Conservation (phyloP, 495 filamentous ascomycete genomes). For the Staphylotrichum tortipilum region DNA sequence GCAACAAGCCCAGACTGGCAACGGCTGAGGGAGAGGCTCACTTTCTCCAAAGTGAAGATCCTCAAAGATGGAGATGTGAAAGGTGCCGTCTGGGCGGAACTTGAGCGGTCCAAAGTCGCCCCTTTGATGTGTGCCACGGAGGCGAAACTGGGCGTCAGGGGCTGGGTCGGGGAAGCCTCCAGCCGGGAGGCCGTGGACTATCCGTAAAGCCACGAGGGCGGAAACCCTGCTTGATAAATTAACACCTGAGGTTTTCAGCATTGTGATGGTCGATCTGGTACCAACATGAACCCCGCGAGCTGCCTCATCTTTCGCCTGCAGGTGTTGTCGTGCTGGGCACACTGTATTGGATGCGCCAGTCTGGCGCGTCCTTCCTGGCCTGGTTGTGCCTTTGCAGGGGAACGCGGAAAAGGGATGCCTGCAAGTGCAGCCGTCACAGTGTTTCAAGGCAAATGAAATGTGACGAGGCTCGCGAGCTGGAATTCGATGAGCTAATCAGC, state of each 20-base stretch:
- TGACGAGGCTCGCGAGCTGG: too few relatives aligned
- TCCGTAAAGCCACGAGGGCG: background rate
- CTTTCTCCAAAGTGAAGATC: conserved; percentile 65
- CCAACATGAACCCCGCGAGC: background rate
- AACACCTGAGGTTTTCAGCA: background rate
- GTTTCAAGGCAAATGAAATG: too few relatives aligned
- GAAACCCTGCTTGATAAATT: background rate
- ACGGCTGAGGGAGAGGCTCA: conserved; percentile 18
- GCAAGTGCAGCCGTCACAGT: too few relatives aligned
- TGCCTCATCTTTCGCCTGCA: background rate
- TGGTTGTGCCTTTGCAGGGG: too few relatives aligned
- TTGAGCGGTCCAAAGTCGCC: conserved; percentile 22
- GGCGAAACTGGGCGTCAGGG: background rate
- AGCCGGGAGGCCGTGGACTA: background rate
- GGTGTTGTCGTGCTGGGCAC: too few relatives aligned
- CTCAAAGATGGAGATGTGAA: conserved; percentile 52
- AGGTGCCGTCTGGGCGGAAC: conserved; percentile 31
- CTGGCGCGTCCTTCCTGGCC: too few relatives aligned
- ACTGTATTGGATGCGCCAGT: too few relatives aligned
- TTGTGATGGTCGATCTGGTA: background rate
- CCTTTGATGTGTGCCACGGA: background rate
- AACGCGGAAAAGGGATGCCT: too few relatives aligned
- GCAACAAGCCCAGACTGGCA: background rate
- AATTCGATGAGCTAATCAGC: too few relatives aligned
- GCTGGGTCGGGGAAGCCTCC: background rate